A percentile compares a stretch with the other conserved stretches of the same genome.
Conservation (phyloP, 1,139 yeast species). For the Pneumocystis jirovecii region DNA sequence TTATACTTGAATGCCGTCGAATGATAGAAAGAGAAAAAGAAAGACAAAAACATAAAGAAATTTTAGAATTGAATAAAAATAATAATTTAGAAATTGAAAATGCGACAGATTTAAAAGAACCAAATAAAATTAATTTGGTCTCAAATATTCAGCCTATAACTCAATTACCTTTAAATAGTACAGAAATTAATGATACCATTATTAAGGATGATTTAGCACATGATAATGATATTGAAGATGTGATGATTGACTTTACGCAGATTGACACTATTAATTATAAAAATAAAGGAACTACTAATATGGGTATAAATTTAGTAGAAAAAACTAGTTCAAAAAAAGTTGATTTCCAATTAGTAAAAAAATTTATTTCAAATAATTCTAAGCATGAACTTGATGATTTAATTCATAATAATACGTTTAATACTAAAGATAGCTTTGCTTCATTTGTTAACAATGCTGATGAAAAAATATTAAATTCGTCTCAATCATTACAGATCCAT, state of each 20-base stretch:
- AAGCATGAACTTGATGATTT: background rate
- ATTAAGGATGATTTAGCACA: slow-evolving; percentile 8
- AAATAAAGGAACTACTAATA: background rate
- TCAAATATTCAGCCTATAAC: background rate
- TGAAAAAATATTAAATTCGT: background rate
- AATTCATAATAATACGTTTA: background rate
- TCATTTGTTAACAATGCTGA: background rate
- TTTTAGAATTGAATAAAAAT: slow-evolving; percentile 5
- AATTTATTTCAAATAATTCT: background rate
- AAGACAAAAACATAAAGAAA: slow-evolving; percentile 30
- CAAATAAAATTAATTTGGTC: slow-evolving; percentile 1
- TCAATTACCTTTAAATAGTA: slow-evolving; percentile 6
- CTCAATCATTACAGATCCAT: background rate
- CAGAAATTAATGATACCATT: slow-evolving; percentile 9
- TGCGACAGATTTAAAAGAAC: slow-evolving; percentile 21
- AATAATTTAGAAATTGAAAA: slow-evolving; percentile 15
- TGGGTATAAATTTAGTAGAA: background rate
- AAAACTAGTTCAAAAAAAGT: background rate
- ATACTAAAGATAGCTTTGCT: background rate
- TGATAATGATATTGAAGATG: slow-evolving; percentile 4
- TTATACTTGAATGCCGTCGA: slow-evolving; percentile 60
- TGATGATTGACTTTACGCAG: background rate
- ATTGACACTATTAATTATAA: slow-evolving; percentile 2
- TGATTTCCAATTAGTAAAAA: background rate
- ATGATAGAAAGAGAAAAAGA: slow-evolving; percentile 53